A percentile compares a stretch with the other conserved stretches of the same genome.
These are phyloP conservation scores for Tolypocladium tundrense DNA, from an alignment of 2,329 filamentous ascomycete genomes.

Conservation along the genomic window DNA sequence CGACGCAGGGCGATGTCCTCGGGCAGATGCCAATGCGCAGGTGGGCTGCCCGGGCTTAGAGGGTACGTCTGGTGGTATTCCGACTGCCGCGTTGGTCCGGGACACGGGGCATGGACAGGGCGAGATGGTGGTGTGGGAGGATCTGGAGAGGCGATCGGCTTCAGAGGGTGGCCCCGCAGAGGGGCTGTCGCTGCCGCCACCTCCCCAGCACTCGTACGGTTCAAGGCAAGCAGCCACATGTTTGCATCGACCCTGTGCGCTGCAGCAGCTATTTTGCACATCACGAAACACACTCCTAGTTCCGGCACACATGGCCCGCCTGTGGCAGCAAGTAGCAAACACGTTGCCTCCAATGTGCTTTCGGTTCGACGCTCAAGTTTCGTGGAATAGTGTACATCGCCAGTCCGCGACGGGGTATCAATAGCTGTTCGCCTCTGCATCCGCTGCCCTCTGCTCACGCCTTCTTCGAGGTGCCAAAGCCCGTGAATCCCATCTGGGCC, in stretches of 20 bases:
- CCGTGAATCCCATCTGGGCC: conserved; percentile 55
- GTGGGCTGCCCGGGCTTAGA: background rate
- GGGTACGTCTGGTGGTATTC: background rate
- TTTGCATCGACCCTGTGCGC: background rate
- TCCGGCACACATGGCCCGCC: background rate
- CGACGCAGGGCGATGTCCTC: background rate
- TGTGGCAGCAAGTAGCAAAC: background rate
- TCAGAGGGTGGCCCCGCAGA: background rate
- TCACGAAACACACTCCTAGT: background rate
- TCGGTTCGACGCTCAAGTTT: background rate
- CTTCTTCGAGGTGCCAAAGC: conserved; percentile 52
- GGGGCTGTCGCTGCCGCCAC: background rate
- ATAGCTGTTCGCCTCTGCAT: background rate
- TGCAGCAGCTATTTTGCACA: background rate
- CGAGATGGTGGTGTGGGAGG: background rate
- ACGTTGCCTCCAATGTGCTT: background rate
- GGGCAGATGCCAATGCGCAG: background rate
- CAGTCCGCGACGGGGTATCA: conserved; percentile 1
- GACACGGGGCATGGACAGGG: background rate
- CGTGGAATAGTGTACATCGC: background rate
- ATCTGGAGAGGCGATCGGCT: background rate
- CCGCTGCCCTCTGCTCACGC: conserved; percentile 9
- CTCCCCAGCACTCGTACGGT: background rate
- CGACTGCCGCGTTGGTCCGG: background rate
- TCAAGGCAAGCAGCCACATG: background rate